Base-by-base conservation (phyloP, 495 filamentous ascomycete genomes). In the Collariella sp. region DNA sequence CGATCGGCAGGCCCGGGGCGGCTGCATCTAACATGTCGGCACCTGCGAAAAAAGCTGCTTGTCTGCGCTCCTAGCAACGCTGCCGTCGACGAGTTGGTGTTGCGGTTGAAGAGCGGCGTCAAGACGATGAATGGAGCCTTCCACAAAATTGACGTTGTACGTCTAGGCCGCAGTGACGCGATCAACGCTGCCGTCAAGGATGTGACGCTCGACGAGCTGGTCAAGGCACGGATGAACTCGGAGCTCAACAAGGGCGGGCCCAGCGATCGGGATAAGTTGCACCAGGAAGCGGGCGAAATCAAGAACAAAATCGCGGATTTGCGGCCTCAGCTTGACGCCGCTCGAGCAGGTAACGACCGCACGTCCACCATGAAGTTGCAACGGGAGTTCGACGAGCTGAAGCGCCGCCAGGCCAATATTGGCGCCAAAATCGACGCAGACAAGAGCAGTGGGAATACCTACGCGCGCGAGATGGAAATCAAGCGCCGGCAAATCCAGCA, bases 11-110 rank as follows among this genome's bases (percentile, higher is more conserved):
- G 20, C 79, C 83, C 5, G 73, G 69, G 3, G 62, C 56, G 10
- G 46, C 67, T 11, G 52, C 70, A n/a, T 65, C 48, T 20, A 66
- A 47, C 45, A 65, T 57, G 55, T 55, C 57, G 24, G 60, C 62
- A 7, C 54, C 64, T 4, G 34, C 77, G 1, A 95, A 91, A 71
- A n/a, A 98, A 97, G 66, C 76, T 98, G 20, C 78, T 98, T 31
- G 85, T 98, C 20, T 98, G 93, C 61, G 93, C 93, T 22, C 93
- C 93, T 22, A 95, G 89, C 76, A 98, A 98, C 67, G 93, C 93
- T 5, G 93, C 93, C 22, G 93, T 97, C 2, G 93, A 98, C 65
- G 93, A 98, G 68, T 70, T 98, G 49, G 93, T 98, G 13, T 82
- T 96, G 67, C 83, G 93, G 70, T 82, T 98, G 61, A 96, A 93